Conservation (phyloP, 1,284 basidiomycete species). For the Moesziomyces aphidis region DNA sequence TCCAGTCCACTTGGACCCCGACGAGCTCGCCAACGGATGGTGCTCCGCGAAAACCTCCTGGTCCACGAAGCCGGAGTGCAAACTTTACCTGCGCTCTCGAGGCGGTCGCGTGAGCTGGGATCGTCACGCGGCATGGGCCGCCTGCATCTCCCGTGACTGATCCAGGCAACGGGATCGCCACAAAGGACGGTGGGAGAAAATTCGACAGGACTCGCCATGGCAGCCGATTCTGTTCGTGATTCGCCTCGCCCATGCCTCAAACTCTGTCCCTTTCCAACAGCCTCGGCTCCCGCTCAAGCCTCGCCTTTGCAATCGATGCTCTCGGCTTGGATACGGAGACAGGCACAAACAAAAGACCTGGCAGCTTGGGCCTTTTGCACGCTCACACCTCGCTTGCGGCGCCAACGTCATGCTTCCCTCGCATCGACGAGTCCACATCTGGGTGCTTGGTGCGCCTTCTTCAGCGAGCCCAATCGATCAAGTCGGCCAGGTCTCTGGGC, state of each 20-base stretch:
- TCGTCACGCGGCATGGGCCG: constrained; percentile 19
- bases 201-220: background rate
- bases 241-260: no score
- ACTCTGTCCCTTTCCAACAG: no score
- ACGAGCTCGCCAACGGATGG: background rate
- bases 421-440: no score
- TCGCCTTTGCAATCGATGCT: no score
- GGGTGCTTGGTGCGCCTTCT: no score
- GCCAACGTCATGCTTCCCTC: no score
- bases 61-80: background rate
- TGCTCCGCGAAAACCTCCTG: background rate
- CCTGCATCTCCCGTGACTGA: constrained; percentile 13
- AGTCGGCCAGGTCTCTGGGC: background rate
- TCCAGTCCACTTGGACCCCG: background rate
- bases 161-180: constrained; percentile 19
- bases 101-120: constrained; percentile 6
- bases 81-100: background rate
- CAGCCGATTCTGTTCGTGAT: background rate
- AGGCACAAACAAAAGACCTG: no score
- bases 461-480: no score
- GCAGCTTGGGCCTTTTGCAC: no score
- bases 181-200: background rate
- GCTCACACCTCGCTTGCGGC: no score
- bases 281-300: no score
- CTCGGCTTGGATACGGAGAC: no score